Evolutionary conservation across 179 eudicot species (phyloP).

Genomic region (Corrigiola litoralis): DNA sequence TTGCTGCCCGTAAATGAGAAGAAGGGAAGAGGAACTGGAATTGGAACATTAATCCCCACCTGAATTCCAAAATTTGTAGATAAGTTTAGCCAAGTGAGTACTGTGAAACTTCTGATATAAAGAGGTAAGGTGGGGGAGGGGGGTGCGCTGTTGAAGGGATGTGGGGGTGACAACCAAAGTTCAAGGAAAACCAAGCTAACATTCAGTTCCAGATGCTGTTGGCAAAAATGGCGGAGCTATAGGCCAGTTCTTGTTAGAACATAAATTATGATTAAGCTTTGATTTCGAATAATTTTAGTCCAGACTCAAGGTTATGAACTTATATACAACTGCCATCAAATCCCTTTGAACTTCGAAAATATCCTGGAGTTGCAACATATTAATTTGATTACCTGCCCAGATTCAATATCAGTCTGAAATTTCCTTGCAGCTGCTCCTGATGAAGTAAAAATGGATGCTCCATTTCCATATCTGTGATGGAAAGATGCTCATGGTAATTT

Average conservation of each 20-base stretch:
- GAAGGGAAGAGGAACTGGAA: conserved; percentile 96
- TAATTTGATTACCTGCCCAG: conserved; percentile 71
- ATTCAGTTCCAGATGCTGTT: too few relatives aligned
- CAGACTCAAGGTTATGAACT: too few relatives aligned
- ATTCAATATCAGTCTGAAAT: conserved; percentile 90
- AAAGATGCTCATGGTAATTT: conserved; percentile 3
- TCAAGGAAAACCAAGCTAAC: too few relatives aligned
- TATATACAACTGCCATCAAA: too few relatives aligned
- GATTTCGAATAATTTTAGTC: too few relatives aligned
- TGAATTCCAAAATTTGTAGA: conserved; percentile 21
- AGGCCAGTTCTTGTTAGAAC: too few relatives aligned
- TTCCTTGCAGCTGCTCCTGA: conserved; percentile 94
- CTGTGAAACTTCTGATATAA: not conserved
- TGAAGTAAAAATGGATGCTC: conserved; percentile 88
- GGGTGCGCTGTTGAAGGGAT: too few relatives aligned
- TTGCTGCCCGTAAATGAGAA: conserved; percentile 93
- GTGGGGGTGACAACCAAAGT: too few relatives aligned
- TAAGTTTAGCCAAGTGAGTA: not conserved
- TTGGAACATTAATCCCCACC: conserved; percentile 98
- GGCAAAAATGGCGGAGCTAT: too few relatives aligned
- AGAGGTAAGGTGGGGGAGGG: not conserved
- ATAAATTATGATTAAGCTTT: too few relatives aligned
- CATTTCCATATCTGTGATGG: conserved; percentile 74
- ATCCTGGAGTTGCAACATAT: not conserved
- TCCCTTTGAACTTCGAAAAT: too few relatives aligned